Conservation (phyloP, 345 rosid species). For the Corymbia maculata region DNA sequence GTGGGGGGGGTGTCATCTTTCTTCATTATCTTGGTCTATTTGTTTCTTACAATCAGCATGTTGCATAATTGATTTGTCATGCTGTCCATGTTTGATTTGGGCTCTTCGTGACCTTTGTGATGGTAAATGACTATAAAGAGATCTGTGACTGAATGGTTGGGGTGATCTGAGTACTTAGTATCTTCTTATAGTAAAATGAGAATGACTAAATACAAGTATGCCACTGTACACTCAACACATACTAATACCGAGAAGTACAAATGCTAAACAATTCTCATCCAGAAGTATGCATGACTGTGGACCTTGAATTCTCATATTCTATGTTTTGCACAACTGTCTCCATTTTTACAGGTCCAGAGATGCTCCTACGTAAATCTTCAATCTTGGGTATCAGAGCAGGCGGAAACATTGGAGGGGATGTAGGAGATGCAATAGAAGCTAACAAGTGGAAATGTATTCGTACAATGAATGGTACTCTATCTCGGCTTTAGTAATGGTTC, state of each 20-base stretch:
- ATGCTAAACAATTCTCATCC: neutral
- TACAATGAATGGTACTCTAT: conserved; percentile 55
- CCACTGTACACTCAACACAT: neutral
- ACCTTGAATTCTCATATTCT: neutral
- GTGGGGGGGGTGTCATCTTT: neutral
- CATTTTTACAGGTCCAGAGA: conserved; percentile 62
- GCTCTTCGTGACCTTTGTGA: neutral
- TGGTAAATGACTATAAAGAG: neutral
- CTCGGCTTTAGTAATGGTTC: neutral
- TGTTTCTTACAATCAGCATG: neutral
- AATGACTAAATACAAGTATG: neutral
- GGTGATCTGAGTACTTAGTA: neutral
- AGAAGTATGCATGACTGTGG: neutral
- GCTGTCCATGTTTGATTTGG: neutral
- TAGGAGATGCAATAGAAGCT: conserved; percentile 83
- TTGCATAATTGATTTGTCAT: neutral
- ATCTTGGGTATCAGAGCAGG: conserved; percentile 29
- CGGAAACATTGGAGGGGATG: conserved; percentile 52
- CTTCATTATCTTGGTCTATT: neutral
- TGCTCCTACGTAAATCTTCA: conserved; percentile 70
- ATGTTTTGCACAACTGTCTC: neutral
- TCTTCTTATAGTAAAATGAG: neutral
- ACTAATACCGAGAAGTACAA: neutral
- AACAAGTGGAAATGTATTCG: conserved; percentile 91
- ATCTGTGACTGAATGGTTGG: neutral